These are phyloP conservation scores for Geotrichum ghanense DNA, from an alignment of 805 yeast genomes.

Conservation along the genomic window DNA sequence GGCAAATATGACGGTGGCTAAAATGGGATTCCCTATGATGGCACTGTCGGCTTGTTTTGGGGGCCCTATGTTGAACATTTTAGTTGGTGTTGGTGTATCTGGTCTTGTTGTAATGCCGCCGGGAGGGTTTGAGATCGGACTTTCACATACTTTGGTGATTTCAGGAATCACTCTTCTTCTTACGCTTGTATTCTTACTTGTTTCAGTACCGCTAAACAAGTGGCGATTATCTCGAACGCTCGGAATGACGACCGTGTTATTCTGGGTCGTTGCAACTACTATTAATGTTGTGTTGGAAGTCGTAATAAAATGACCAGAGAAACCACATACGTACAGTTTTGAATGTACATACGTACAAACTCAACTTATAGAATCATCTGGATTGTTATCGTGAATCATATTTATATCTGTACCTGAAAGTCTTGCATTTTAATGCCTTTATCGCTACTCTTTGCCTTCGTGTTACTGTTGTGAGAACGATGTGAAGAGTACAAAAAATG, in stretches of 20 bases:
- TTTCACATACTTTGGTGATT: constrained; percentile 30
- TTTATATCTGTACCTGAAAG: too few relatives aligned
- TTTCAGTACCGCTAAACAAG: constrained; percentile 30
- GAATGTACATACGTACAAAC: too few relatives aligned
- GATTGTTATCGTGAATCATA: too few relatives aligned
- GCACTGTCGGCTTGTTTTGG: constrained; percentile 96
- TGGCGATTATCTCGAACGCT: constrained; percentile 33
- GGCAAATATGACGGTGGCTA: constrained; percentile 70
- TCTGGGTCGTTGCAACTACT: constrained; percentile 33
- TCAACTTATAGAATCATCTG: too few relatives aligned
- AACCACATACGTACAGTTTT: too few relatives aligned
- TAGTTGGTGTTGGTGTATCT: constrained; percentile 73
- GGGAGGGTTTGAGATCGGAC: constrained; percentile 20
- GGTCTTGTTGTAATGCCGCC: constrained; percentile 37
- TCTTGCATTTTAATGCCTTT: too few relatives aligned
- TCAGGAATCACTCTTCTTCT: constrained; percentile 32
- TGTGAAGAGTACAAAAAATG: too few relatives aligned
- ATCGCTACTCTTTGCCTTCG: too few relatives aligned
- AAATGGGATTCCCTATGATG: constrained; percentile 74
- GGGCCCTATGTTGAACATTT: constrained; percentile 68
- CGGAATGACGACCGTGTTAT: constrained; percentile 30
- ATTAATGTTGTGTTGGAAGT: constrained; percentile 19
- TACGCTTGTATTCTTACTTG: constrained; percentile 28
- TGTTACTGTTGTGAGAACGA: too few relatives aligned
- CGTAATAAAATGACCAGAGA: too few relatives aligned